A percentile compares a stretch with the other conserved stretches of the same genome.
Conservation (phyloP, 2,329 filamentous ascomycete species). For the Macrophomina tecta region DNA sequence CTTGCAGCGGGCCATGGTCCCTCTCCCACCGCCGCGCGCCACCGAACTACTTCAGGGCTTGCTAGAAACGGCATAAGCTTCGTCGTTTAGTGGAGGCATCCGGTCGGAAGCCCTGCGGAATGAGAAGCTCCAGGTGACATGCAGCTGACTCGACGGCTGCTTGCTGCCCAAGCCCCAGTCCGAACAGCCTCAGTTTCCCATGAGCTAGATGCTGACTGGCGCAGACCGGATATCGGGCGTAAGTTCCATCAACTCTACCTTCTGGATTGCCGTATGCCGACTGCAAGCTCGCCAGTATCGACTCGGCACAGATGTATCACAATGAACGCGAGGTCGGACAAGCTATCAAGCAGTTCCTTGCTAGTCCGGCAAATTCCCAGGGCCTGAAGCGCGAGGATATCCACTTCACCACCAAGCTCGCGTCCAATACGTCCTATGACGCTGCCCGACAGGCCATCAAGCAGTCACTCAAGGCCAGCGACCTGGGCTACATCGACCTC, state of each 20-base stretch:
- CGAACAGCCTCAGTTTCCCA: neutral
- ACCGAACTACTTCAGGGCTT: neutral
- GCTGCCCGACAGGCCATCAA: constrained; percentile 70
- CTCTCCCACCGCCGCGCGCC: neutral
- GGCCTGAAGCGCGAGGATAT: constrained; percentile 70
- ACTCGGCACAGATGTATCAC: constrained; percentile 69
- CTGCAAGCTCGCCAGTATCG: constrained; percentile 48
- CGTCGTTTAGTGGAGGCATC: neutral
- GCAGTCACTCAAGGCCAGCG: constrained; percentile 67
- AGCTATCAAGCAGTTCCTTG: constrained; percentile 66
- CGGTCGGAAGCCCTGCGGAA: neutral
- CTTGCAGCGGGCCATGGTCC: neutral
- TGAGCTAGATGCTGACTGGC: constrained; percentile 32
- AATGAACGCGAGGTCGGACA: constrained; percentile 75
- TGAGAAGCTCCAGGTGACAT: neutral
- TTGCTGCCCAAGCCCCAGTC: constrained; percentile 3
- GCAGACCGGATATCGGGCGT: constrained; percentile 55
- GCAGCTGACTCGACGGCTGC: constrained; percentile 19
- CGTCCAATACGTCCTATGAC: constrained; percentile 71
- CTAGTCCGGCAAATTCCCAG: constrained; percentile 52
- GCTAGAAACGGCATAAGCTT: neutral
- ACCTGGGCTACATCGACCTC: constrained; percentile 76
- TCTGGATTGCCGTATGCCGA: neutral
- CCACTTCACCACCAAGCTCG: constrained; percentile 82
- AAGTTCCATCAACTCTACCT: constrained; percentile 31